A percentile compares a stretch with the other conserved stretches of the same genome.
Evolutionary conservation across 495 filamentous ascomycete genomes (phyloP).

Genomic region (Penicillium riverlandense): DNA sequence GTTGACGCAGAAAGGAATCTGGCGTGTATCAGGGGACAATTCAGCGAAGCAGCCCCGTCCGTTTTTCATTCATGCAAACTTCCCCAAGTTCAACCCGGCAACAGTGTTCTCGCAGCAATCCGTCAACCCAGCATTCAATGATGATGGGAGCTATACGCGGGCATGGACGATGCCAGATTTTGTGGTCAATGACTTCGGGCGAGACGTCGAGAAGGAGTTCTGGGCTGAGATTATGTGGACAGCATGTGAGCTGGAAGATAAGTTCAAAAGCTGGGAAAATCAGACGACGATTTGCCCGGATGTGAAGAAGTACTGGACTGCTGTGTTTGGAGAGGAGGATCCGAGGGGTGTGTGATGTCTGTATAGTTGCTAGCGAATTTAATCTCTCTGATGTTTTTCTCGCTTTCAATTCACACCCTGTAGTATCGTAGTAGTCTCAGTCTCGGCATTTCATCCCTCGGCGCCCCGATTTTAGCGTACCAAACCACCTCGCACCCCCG

Average conservation of each 20-base stretch:
- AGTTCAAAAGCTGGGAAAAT: conserved; percentile 13
- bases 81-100: conserved; percentile 37
- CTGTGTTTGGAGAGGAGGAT: background rate
- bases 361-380: no score
- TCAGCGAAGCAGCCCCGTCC: conserved; percentile 8
- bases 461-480: no score
- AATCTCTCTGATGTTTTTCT: no score
- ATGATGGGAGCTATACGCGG: background rate
- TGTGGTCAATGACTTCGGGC: conserved; percentile 13
- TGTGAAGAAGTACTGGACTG: conserved; percentile 9
- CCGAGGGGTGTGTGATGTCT: background rate
- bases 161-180: background rate
- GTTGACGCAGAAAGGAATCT: conserved; percentile 8
- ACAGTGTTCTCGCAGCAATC: conserved; percentile 8
- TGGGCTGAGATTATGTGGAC: conserved; percentile 29
- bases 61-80: conserved; percentile 43
- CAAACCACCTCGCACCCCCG: no score
- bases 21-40: conserved; percentile 10
- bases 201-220: conserved; percentile 31
- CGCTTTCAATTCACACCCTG: no score
- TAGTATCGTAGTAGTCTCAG: no score
- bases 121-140: background rate
- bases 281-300: conserved; percentile 5
- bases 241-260: conserved; percentile 20
- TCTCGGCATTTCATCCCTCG: no score